phyloP scores from a whole-genome alignment of 345 rosid species.

The Salix caprea region DNA sequence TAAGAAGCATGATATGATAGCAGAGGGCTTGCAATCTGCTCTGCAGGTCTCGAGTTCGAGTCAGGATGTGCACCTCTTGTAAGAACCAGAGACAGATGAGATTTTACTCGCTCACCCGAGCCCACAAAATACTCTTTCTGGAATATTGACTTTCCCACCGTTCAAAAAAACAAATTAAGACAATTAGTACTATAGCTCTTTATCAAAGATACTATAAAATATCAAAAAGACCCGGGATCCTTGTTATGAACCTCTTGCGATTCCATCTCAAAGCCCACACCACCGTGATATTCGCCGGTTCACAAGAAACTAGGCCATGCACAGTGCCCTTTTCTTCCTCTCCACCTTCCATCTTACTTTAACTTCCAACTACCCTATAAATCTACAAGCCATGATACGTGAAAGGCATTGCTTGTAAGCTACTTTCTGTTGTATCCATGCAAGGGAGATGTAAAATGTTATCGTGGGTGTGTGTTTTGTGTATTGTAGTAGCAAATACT shows the following conservation, averaged over 20 bases:
- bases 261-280: conserved; percentile 29
- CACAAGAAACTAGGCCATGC: conserved; percentile 45
- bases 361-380: conserved; percentile 10
- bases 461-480: too few relatives aligned
- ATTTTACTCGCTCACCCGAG: too few relatives aligned
- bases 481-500: too few relatives aligned
- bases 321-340: neutral
- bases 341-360: neutral
- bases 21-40: too few relatives aligned
- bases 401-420: neutral
- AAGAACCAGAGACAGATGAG: accelerated
- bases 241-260: conserved; percentile 20
- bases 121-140: too few relatives aligned
- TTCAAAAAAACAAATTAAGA: neutral
- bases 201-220: neutral
- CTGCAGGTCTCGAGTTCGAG: too few relatives aligned
- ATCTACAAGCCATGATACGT: too few relatives aligned
- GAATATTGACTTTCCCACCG: too few relatives aligned
- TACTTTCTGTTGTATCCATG: conserved; percentile 14
- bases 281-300: conserved; percentile 61
- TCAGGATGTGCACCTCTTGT: accelerated
- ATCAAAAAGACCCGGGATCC: conserved; percentile 34
- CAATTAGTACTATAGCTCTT: neutral
- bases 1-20: too few relatives aligned
- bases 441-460: neutral